Evolutionary conservation across 768 basidiomycete species (phyloP), one percentile per base, ranked within the genome.

Genomic region (Hypsizygus marmoreus): DNA sequence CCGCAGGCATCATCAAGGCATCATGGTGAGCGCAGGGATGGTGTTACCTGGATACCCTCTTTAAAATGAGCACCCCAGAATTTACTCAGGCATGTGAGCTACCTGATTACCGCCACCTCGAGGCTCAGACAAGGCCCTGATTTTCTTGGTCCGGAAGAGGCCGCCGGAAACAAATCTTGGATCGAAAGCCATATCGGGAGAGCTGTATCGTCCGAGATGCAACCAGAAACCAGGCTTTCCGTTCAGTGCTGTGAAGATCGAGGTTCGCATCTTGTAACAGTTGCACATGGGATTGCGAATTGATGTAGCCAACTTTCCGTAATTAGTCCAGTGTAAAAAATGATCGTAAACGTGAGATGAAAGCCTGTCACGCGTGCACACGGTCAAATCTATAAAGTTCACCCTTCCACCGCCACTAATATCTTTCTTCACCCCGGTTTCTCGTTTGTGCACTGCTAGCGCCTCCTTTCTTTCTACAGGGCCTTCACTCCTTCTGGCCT

Each of bases 31-130:
- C 58, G 55, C 56, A 61, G 60, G 56, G 59, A 53, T 54, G 59
- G 51, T 53, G 49, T 51, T 48, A 38, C 50, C 42, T 42, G 42
- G 28, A 43, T 39, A 47, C 49, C 42, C 51, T 55, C 40, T 37
- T 49, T 54, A 48, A 39, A 49, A 54, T 52, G 55, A 64, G 60
- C 55, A 66, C 65, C 69, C 67, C 67, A 67, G 59, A 69, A 63
- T 57, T 60, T 56, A 52, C 38, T 49, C 24, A 50, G 43, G 47
- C 50, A 55, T 49, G 49, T 52, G 50, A 53, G 50, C 37, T 31
- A 26, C 33, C 38, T 54, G 49, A 48, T 51, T 33, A 40, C 13
- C 29, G 38, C 43, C 40, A 55, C 60, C 61, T 63, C 60, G 62
- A 66, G 62, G 65, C 49, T 54, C 29, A 49, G 45, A 55, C n/a